Conservation (phyloP, 2,329 filamentous ascomycete genomes). For the Neonectria neomacrospora region DNA sequence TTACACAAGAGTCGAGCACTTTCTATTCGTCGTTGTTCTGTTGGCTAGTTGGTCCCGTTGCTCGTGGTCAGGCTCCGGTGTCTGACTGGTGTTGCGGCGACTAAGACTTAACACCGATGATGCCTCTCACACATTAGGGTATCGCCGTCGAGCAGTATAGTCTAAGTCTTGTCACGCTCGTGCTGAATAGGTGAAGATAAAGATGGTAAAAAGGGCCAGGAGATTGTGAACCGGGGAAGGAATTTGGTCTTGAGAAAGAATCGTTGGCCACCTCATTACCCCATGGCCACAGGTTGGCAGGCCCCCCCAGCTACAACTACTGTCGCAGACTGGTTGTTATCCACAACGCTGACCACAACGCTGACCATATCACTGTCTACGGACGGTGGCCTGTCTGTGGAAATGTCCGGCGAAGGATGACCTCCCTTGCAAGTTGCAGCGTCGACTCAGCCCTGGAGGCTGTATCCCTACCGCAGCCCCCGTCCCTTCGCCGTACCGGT, state of each 20-base stretch:
- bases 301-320: not conserved
- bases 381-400: too few species aligned
- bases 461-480: not conserved
- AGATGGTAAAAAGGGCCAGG: not conserved
- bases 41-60: not conserved
- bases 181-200: not conserved
- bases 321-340: too few species aligned
- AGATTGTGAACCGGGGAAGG: not conserved
- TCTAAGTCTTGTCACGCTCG: not conserved
- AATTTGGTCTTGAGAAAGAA: not conserved
- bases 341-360: too few species aligned
- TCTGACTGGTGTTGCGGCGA: not conserved
- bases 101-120: not conserved
- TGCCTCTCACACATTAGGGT: not conserved
- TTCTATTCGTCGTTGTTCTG: not conserved
- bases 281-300: not conserved
- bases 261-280: not conserved
- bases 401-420: not conserved
- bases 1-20: not conserved
- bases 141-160: not conserved
- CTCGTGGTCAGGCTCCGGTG: not conserved
- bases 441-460: not conserved
- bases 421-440: not conserved
- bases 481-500: too few species aligned
- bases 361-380: not conserved